phyloP scores from a whole-genome alignment of 2,329 filamentous ascomycete species.

The Sarocladium kiliense region DNA sequence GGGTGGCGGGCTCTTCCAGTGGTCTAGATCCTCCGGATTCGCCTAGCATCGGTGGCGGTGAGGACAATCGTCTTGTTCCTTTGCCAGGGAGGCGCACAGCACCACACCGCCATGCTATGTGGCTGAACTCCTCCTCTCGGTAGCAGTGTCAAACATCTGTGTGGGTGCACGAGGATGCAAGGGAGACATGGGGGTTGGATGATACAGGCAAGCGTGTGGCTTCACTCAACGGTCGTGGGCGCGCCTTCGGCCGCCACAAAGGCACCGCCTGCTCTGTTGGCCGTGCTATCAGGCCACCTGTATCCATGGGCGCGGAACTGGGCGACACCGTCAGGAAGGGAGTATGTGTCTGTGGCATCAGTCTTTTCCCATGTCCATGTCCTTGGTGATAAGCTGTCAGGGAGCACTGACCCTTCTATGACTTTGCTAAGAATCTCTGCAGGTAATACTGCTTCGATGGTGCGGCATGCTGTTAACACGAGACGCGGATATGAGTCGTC shows the following conservation, averaged over 20 bases:
- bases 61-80: neutral
- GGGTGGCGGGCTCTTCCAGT: neutral
- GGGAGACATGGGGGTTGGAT: neutral
- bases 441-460: neutral
- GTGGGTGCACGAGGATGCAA: neutral
- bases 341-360: no score
- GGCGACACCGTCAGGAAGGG: no score
- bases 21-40: neutral
- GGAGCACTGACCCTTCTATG: no score
- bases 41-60: neutral
- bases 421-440: no score
- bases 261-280: neutral
- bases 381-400: no score
- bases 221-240: neutral
- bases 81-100: neutral
- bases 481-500: neutral
- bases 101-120: neutral
- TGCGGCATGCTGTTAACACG: neutral
- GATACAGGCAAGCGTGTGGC: neutral
- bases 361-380: no score
- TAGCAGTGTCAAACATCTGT: neutral
- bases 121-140: neutral
- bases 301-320: no score
- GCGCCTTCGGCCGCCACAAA: neutral
- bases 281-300: neutral